Evolutionary conservation across 805 yeast species (phyloP).

Genomic region (Myxozyma kluyveri): DNA sequence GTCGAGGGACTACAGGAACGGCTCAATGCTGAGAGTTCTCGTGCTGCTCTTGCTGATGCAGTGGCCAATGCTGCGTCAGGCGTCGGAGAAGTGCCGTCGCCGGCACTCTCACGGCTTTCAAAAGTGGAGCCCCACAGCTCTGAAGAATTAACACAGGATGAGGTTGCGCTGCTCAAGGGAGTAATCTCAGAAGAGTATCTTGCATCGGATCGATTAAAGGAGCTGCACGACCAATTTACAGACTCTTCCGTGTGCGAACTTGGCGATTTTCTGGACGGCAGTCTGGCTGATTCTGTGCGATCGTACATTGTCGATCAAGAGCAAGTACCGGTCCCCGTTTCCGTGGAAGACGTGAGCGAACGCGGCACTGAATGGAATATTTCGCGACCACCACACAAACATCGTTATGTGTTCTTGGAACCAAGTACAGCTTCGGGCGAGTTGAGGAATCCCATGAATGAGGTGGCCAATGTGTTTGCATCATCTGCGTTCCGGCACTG

Average conservation of each 20-base stretch:
- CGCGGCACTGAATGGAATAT: constrained; percentile 78
- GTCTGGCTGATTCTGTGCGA: constrained; percentile 50
- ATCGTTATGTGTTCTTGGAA: constrained; percentile 75
- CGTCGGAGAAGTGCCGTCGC: constrained; percentile 32
- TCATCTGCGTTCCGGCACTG: constrained; percentile 61
- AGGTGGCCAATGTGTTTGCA: constrained; percentile 26
- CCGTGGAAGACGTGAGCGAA: constrained; percentile 39
- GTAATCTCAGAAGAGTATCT: constrained; percentile 59
- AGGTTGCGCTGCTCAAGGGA: constrained; percentile 46
- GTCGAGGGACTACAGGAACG: constrained; percentile 74
- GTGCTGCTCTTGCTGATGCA: constrained; percentile 54
- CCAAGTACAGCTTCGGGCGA: constrained; percentile 34
- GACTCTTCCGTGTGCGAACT: constrained; percentile 72
- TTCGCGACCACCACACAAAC: constrained; percentile 92
- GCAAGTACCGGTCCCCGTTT: constrained; percentile 5
- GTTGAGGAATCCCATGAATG: constrained; percentile 8
- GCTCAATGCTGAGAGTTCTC: constrained; percentile 18
- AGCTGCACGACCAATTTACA: constrained; percentile 53
- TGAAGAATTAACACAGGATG: constrained; percentile 13
- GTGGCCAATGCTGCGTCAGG: constrained; percentile 64
- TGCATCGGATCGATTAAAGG: constrained; percentile 40
- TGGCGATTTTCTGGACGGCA: constrained; percentile 57
- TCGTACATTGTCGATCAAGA: constrained; percentile 55
- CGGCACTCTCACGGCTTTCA: constrained; percentile 74
- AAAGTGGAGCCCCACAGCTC: constrained; percentile 51